Evolutionary conservation across 2,329 filamentous ascomycete species (phyloP), one percentile per base, ranked within the genome.

Genomic region (Colletotrichum tropicicola): DNA sequence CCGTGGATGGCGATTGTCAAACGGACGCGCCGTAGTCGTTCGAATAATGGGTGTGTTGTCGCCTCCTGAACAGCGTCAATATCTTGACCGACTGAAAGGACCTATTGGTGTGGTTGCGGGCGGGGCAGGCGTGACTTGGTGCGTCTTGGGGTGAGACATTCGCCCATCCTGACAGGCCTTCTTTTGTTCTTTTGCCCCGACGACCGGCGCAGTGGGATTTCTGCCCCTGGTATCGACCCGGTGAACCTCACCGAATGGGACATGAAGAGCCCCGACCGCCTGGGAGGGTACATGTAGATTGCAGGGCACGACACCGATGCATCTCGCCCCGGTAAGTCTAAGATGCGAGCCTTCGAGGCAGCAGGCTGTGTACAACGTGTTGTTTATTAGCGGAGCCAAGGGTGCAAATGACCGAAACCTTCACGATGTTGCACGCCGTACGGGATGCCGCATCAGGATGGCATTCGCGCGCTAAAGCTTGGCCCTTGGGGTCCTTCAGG

Each of bases 101-200:
- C 23, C 19, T 37, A 17, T 55, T 35, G 52, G 52, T 55, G 27
- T 55, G 27, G 39, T 45, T 43, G 41, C 43, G 35, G 19, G 23
- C 8, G 21, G 19, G 21, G 39, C 19, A 10, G 27, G 15, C 28
- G 37, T 59, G 49, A 54, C 43, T 37, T 32, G 56, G 49, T 44
- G 49, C 23, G 48, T 59, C 39, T 64, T 19, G 43, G 25, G n/a
- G 47, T 54, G 55, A 48, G 49, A 55, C 61, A 49, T 37, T 49
- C 43, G 32, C 32, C n/a, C 25, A 28, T n/a, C 21, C 27, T 27
- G n/a, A 37, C 45, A 45, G 37, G 35, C 54, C 27, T 48, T 6
- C 15, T 25, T 30, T 28, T 23, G 41, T 30, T 44, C 39, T 19
- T 25, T 37, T 3, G 30, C 48, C 44, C 27, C 32, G 10, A 10